Conservation (phyloP, 345 rosid species). For the Noccaea bulbosa region DNA sequence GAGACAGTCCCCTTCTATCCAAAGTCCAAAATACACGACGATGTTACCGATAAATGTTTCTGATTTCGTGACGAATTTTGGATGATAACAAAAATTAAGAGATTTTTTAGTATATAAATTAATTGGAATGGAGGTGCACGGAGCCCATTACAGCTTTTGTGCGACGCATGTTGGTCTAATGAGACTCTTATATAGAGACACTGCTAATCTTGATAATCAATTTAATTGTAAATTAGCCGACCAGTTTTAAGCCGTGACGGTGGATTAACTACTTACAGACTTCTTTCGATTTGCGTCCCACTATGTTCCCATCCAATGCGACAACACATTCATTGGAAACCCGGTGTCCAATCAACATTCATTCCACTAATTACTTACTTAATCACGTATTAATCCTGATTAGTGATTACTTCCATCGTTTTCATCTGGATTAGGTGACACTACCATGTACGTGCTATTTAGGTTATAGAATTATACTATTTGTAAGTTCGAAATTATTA, state of each 20-base stretch:
- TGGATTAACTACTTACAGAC: constrained; percentile 35
- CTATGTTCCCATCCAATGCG: constrained; percentile 37
- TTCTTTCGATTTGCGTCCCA: constrained; percentile 38
- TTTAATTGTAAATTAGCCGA: constrained; percentile 34
- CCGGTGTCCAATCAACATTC: constrained; percentile 24
- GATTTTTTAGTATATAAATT: background rate
- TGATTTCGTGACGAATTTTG: constrained; percentile 30
- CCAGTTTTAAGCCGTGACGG: constrained; percentile 38
- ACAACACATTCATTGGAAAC: constrained; percentile 36
- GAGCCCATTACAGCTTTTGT: constrained; percentile 40
- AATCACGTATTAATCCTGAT: constrained; percentile 20
- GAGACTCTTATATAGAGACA: constrained; percentile 27
- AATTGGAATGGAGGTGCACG: constrained; percentile 35
- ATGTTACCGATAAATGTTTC: constrained; percentile 33
- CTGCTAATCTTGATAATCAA: constrained; percentile 31
- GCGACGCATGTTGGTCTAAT: constrained; percentile 45
- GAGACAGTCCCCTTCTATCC: constrained; percentile 18
- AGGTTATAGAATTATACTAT: background rate
- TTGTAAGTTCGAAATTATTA: background rate
- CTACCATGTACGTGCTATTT: background rate
- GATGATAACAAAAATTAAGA: constrained; percentile 22
- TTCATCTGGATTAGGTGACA: constrained; percentile 7
- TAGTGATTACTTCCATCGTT: constrained; percentile 18
- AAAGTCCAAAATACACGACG: constrained; percentile 33
- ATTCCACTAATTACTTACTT: constrained; percentile 17